Base-by-base conservation (phyloP, 176 grass and related monocot species). In the Oryza meridionalis region DNA sequence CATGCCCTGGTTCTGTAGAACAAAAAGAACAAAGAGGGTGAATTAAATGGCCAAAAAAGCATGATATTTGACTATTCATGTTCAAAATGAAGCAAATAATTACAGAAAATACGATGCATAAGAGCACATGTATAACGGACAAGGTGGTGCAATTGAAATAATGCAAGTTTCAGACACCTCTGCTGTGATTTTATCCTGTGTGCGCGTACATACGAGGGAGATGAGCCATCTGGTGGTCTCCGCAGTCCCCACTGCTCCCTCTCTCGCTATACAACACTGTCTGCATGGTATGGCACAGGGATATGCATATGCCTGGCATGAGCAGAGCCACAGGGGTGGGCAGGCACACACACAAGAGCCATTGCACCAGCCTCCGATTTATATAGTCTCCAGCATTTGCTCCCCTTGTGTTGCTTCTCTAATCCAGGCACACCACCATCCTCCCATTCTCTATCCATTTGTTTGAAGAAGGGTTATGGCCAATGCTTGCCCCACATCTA, bases 241-340 rank as follows among this genome's bases (percentile, higher is more conserved):
- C 64, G 51, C 75, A 84, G 84, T 32, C 69, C 88, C 84, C 89
- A 86, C 70, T 75, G 31, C 51, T 82, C 89, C 80, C 84, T 76
- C 69, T 75, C 69, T 62, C 78, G 38, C 31, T 46, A 11, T 46
- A 10, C 49, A 7, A 32, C 76, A 80, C 68, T 66, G 85, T 84
- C 88, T 87, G 84, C 85, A 87, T 91, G 89, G 81, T 81, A 87
- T 80, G 64, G 65, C 81, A 91, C 81, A 70, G 26, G 53, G 85
- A 91, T 81, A 70, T 72, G 83, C 65, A 77, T 81, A 89, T 55
- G 76, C 71, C 70, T 76, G 42, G 53, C 76, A 81, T 71, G 51
- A 91, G 81, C 76, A 71, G 31, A 84, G 75, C 13, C 70, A 66
- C 75, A 84, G 75, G 32, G 6, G 14, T 22, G 37, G 40, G 13